phyloP scores from a whole-genome alignment of 2,329 filamentous ascomycete species.

The Colletotrichum musae region DNA sequence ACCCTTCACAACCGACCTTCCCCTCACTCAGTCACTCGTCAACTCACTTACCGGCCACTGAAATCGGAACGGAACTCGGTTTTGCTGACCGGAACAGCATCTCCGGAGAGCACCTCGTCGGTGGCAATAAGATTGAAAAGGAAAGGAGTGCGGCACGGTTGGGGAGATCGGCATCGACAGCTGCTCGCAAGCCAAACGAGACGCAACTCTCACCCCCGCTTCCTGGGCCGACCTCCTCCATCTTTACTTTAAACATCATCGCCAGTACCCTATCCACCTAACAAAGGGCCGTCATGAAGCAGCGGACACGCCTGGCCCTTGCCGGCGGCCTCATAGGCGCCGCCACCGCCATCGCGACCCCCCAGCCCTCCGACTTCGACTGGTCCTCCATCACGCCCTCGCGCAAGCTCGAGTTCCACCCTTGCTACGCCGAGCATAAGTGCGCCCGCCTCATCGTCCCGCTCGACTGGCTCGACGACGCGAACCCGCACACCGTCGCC shows the following conservation, averaged over 20 bases:
- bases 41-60: background rate
- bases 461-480: constrained; percentile 55
- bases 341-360: background rate
- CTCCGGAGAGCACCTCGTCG: no score
- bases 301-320: background rate
- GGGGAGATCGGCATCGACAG: background rate
- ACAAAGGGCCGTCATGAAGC: background rate
- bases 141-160: background rate
- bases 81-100: no score
- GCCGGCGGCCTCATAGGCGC: constrained; percentile 17
- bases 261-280: background rate
- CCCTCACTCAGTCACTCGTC: background rate
- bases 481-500: constrained; percentile 49
- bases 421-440: constrained; percentile 55
- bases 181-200: background rate
- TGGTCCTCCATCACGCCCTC: constrained; percentile 55
- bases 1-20: background rate
- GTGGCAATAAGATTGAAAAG: background rate
- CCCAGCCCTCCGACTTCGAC: constrained; percentile 47
- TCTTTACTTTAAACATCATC: background rate
- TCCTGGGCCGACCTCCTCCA: background rate
- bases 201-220: background rate
- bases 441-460: constrained; percentile 61
- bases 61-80: background rate
- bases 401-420: constrained; percentile 53